Evolutionary conservation across 345 rosid species (phyloP), one percentile per base, ranked within the genome.

Genomic region (Citrus glauca): DNA sequence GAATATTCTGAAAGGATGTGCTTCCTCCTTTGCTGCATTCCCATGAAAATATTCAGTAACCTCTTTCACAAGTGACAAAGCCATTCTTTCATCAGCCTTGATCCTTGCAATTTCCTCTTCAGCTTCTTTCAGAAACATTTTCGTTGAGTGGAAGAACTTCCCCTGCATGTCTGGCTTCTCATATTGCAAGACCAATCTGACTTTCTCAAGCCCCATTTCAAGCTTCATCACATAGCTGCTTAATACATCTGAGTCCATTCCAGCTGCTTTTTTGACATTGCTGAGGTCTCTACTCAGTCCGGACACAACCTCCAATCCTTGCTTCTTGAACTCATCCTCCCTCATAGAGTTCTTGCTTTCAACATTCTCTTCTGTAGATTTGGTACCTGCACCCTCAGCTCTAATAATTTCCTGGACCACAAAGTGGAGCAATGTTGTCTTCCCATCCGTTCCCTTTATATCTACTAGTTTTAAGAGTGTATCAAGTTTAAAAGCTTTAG

Each of bases 321-420:
- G 94, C 86, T 92, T 96, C 90, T 83, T 81, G 82, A 93, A 94
- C 77, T 87, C 90, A 10, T 92, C 94, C 63, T 86, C 93, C 82
- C 79, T 89, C 60, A 79, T 13, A 69, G 84, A 71, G 42, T 62
- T 64, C 67, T 73, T 77, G 71, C 76, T 86, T 50, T 86, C 86
- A 75, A 67, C 61, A 77, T 82, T 86, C 78, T 79, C 92, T 0
- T 84, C 76, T 67, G 79, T 78, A 66, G 86, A 75, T 82, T 81
- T 77, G 53, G 88, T 75, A 38, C 42, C 75, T 42, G 84, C 80
- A 62, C 90, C 93, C 84, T 96, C 98, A 0, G 98, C 85, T 86
- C 89, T 87, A 72, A 93, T 92, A 84, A 96, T 93, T 87, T 93
- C 99, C 86, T 95, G 99, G 83, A 95, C 99, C 65, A 95, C 99